Evolutionary conservation across 306 rosid species (phyloP), one percentile per base, ranked within the genome.

Genomic region (Castanea sativa): DNA sequence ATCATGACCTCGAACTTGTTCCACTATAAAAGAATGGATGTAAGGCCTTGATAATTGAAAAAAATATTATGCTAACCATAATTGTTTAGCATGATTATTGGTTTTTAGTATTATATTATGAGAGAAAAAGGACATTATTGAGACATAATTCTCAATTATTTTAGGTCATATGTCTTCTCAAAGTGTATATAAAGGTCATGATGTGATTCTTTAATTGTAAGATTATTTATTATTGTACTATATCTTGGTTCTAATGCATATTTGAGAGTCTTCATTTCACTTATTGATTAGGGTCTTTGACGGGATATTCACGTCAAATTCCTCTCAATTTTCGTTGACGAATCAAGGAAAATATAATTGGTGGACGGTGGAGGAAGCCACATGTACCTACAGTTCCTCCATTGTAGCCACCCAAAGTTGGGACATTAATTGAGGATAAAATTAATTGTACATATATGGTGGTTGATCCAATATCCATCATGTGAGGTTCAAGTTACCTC

Each of bases 121-220:
- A 69, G 53, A 80, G 71, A 43, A 70, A 41, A 16, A 70, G 52
- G 64, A 53, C 69, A 73, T 77, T 43, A 19, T 35, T 67, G 73
- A 52, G 71, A 35, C 59, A 43, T 81, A 81, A 79, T 85, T 52
- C 85, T 83, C 21, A 61, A 80, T 70, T 73, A 55, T 84, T 86
- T 75, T 68, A 19, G 56, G 75, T 86, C 93, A 84, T 83, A 55
- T 79, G 90, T 86, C 77, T 29, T 70, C 75, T 85, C 85, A 76
- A 68, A 58, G 19, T 79, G 73, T 76, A 45, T 1, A 21, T 27
- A 14, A 6, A 6, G 9, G 2, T 52, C 6, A 5, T 23, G 64
- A 64, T 63, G 11, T 20, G 60, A 80, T 29, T 73, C 4, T 49
- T 25, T 15, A 11, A 55, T 69, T 9, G 53, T 59, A 2, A n/a